Percentiles rank a stretch among this genome's conserved stretches.
Evolutionary conservation across 1,139 yeast genomes (phyloP).

Genomic region (Pichia sp.): DNA sequence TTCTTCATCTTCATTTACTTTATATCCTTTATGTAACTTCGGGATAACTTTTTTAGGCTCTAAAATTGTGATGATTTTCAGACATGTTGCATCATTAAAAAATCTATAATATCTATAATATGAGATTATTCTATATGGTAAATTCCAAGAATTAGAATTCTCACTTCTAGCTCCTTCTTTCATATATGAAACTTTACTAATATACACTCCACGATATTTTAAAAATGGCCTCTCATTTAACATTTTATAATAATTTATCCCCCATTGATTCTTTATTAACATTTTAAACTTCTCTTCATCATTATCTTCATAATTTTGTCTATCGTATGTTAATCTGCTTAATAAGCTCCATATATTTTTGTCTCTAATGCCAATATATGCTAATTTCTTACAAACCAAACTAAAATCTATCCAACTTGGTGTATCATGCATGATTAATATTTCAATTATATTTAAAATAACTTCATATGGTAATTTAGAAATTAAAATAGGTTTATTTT

Average conservation of each 20-base stretch:
- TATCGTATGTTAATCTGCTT: constrained; percentile 47
- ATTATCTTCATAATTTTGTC: constrained; percentile 41
- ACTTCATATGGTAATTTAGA: constrained; percentile 61
- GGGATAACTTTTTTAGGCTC: constrained; percentile 58
- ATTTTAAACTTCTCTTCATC: constrained; percentile 28
- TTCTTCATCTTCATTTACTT: constrained; percentile 11
- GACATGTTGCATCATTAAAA: constrained; percentile 69
- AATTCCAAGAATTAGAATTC: constrained; percentile 60
- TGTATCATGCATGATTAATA: constrained; percentile 45
- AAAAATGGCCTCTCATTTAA: constrained; percentile 55
- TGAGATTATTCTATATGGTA: constrained; percentile 77
- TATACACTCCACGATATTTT: constrained; percentile 76
- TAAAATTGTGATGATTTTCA: constrained; percentile 56
- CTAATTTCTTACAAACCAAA: constrained; percentile 54
- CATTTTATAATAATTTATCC: constrained; percentile 51
- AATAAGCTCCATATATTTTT: constrained; percentile 52
- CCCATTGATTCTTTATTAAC: constrained; percentile 36
- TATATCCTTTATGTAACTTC: constrained; percentile 15
- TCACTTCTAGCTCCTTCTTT: constrained; percentile 71
- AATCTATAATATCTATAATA: constrained; percentile 83
- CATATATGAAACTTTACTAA: constrained; percentile 76
- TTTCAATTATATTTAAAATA: constrained; percentile 46
- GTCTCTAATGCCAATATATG: constrained; percentile 55
- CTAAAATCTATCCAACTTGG: constrained; percentile 65
- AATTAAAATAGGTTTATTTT: constrained; percentile 45